Evolutionary conservation across 176 grass and related monocot species (phyloP), one percentile per base, ranked within the genome.

Genomic region (Ananas comosus): DNA sequence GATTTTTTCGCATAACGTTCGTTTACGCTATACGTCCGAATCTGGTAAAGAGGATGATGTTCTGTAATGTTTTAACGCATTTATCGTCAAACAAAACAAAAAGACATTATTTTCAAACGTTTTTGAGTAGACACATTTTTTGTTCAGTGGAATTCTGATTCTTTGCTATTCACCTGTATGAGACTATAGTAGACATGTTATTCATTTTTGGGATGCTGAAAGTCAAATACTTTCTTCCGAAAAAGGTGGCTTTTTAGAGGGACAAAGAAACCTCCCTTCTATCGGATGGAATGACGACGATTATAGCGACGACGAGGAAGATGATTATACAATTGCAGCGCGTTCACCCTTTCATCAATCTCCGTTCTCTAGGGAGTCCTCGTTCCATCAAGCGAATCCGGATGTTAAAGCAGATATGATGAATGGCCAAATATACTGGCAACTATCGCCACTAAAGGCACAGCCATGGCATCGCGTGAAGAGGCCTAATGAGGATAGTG

Each of bases 281-380:
- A 80, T 67, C 16, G 77, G 80, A 78, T 73, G 81, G 75, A 81
- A 88, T 70, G 69, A 81, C 7, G 59, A 65, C 3, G 77, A 78
- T 74, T 67, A 81, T 49, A 88, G 85, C 13, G 85, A 84, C 0
- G 77, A 88, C 1, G 85, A 88, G 13, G 64, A 65, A 80, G 77
- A 88, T 74, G 74, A 88, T 79, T 87, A 80, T 74, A 19, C 17
- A 18, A 19, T 16, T 18, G 56, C 14, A 61, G 56, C 16, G n/a
- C 21, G 83, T 48, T 88, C 85, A 3, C 81, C 81, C 17, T 70
- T 83, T 49, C 74, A 77, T 51, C 81, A 74, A 18, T 88, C 85
- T 42, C 85, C 85, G 10, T 70, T 88, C 51, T 88, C 85, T 52
- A 80, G 85, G 22, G 85, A 88, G 65, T 88, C 85, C 66, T 88